phyloP scores from a whole-genome alignment of 1,284 basidiomycete genomes.

The Irpex sp. region DNA sequence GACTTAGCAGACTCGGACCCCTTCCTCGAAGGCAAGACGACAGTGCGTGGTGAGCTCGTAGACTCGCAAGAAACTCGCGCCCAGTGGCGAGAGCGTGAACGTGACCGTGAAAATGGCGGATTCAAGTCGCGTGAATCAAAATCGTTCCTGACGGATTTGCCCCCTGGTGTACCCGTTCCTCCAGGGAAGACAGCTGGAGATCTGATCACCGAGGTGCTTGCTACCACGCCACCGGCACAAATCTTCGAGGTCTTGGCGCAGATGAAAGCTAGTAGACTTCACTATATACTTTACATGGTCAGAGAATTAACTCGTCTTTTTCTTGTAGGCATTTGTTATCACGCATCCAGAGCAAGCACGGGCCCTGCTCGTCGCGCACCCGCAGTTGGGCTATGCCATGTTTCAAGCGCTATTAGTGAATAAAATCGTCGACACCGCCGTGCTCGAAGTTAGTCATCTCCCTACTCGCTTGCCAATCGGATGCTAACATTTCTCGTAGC shows the following conservation, averaged over 20 bases:
- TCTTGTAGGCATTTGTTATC: constrained; percentile 76
- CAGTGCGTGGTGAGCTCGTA: constrained; percentile 56
- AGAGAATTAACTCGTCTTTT: background rate
- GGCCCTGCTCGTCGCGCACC: constrained; percentile 74
- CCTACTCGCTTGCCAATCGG: background rate
- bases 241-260: constrained; percentile 94
- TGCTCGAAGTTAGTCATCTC: constrained; percentile 55
- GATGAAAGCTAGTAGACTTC: constrained; percentile 75
- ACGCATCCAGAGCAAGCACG: constrained; percentile 90
- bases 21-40: constrained; percentile 45
- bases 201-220: constrained; percentile 84
- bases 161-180: constrained; percentile 73
- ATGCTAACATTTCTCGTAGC: constrained; percentile 27
- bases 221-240: constrained; percentile 77
- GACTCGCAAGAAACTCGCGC: constrained; percentile 52
- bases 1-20: constrained; percentile 55
- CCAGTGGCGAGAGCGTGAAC: constrained; percentile 49
- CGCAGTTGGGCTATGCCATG: constrained; percentile 92
- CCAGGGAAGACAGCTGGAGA: constrained; percentile 79
- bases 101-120: constrained; percentile 28
- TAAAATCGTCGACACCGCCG: constrained; percentile 88
- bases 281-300: background rate
- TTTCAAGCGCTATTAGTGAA: constrained; percentile 94
- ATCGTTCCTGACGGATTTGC: constrained; percentile 61
- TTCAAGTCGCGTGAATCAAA: constrained; percentile 32